These are phyloP conservation scores for Coemansia sp. DNA, from an alignment of 192 early-diverging fungal genomes.

Conservation along the genomic window DNA sequence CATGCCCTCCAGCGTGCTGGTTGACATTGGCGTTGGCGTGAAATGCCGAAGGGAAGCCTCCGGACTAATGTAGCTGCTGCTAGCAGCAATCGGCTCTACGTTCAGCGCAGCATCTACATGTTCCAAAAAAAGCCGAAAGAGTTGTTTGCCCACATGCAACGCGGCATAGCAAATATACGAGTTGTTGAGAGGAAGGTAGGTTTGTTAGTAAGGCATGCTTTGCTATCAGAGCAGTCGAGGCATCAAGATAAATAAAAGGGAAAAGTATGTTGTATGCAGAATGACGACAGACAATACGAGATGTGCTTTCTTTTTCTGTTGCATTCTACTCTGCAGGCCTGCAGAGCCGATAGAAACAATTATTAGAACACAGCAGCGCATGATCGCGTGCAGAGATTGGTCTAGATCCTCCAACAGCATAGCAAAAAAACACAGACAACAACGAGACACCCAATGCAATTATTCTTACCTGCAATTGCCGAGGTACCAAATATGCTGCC, in stretches of 20 bases:
- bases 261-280: neutral
- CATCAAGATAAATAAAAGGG: no score
- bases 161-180: no score
- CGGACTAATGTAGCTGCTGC: neutral
- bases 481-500: constrained; percentile 31
- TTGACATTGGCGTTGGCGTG: neutral
- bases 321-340: no score
- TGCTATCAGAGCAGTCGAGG: no score
- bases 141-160: no score
- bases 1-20: constrained; percentile 2
- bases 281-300: neutral
- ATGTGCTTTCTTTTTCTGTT: no score
- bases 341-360: no score
- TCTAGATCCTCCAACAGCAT: neutral
- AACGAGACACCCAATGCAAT: neutral
- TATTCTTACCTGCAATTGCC: constrained; percentile 28
- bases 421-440: neutral
- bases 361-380: no score
- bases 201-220: no score
- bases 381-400: neutral
- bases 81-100: neutral
- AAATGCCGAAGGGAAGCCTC: neutral
- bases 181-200: no score
- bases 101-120: constrained; percentile 15
- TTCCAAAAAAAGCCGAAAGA: constrained; percentile 16